Conservation (phyloP, 345 rosid species). For the Dipteronia sinensis region DNA sequence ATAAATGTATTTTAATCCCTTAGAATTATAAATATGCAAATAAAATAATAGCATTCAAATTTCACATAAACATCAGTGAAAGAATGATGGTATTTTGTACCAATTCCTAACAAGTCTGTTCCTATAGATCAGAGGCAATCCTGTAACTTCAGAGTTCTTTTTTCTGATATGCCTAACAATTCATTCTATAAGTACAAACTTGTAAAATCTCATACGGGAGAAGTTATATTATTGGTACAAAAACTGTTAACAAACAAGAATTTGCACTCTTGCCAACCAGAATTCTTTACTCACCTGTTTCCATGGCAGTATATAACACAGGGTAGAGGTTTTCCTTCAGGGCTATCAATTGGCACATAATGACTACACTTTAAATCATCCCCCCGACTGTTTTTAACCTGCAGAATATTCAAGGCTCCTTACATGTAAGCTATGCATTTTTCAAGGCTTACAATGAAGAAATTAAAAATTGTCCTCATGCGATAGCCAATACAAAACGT, state of each 20-base stretch:
- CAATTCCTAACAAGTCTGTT: background rate
- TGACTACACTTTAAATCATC: conserved; percentile 88
- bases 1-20: background rate
- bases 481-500: background rate
- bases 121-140: background rate
- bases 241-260: background rate
- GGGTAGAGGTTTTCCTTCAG: conserved; percentile 77
- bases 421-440: background rate
- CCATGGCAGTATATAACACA: conserved; percentile 99
- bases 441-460: background rate
- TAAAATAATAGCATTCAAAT: background rate
- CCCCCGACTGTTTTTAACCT: conserved; percentile 80
- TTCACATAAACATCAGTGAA: background rate
- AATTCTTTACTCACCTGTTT: conserved; percentile 61
- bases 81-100: conserved; percentile 2
- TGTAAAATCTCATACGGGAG: conserved; percentile 3
- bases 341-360: conserved; percentile 69
- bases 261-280: conserved; percentile 4
- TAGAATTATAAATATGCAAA: background rate
- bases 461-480: background rate
- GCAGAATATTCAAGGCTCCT: conserved; percentile 30
- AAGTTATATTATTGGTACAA: background rate
- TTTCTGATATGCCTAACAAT: background rate
- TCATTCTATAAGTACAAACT: background rate
- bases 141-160: background rate